phyloP scores from a whole-genome alignment of 768 basidiomycete genomes.

The Leccinum incarnatum region DNA sequence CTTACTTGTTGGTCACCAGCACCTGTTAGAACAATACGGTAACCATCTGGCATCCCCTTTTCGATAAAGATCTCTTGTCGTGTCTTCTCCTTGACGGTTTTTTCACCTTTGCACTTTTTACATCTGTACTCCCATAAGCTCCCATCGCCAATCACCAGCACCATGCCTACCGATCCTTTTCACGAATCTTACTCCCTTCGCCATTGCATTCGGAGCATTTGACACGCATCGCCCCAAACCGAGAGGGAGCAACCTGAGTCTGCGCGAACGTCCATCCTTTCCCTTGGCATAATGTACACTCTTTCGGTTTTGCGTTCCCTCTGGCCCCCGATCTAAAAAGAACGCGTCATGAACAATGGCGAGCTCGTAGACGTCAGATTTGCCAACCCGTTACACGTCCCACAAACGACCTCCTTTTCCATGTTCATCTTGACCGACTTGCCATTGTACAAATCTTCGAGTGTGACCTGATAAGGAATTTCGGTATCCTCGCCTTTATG shows the following conservation, averaged over 20 bases:
- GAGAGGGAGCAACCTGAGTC: constrained; percentile 49
- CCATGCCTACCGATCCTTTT: constrained; percentile 71
- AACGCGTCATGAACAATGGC: constrained; percentile 4
- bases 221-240: constrained; percentile 49
- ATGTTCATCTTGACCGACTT: constrained; percentile 86
- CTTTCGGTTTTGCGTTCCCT: constrained; percentile 79
- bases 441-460: constrained; percentile 93
- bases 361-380: background rate
- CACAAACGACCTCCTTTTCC: constrained; percentile 82
- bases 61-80: constrained; percentile 86
- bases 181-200: constrained; percentile 65
- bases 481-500: constrained; percentile 70
- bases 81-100: constrained; percentile 82
- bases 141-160: background rate
- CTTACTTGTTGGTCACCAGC: constrained; percentile 88
- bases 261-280: constrained; percentile 71
- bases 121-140: constrained; percentile 51
- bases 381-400: constrained; percentile 72
- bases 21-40: constrained; percentile 85
- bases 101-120: constrained; percentile 92
- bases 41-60: constrained; percentile 79
- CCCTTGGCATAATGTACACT: constrained; percentile 79
- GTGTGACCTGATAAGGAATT: constrained; percentile 78
- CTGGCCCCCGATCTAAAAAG: constrained; percentile 70
- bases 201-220: constrained; percentile 72